Percentiles rank a stretch among this genome's conserved stretches.
phyloP scores from a whole-genome alignment of 306 rosid genomes.

The Vigna trinervia region DNA sequence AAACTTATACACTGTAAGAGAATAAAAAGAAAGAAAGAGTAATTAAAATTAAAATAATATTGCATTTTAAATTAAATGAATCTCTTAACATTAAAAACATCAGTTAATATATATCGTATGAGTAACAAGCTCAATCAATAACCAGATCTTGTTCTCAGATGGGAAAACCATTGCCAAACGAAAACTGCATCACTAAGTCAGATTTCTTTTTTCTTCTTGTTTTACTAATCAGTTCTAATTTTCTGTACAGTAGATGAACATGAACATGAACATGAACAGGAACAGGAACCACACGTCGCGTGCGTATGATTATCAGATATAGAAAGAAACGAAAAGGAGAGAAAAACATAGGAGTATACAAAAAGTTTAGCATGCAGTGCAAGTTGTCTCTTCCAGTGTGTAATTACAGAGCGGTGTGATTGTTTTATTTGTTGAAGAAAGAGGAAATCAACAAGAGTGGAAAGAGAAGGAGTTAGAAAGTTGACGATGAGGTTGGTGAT shows the following conservation, averaged over 20 bases:
- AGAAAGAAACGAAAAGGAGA: not conserved
- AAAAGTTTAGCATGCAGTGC: not conserved
- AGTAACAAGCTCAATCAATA: not conserved
- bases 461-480: slow-evolving; percentile 57
- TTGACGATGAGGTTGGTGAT: not conserved
- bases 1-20: too few species aligned
- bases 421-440: not conserved
- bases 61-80: too few species aligned
- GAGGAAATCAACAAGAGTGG: slow-evolving; percentile 51
- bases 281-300: not conserved
- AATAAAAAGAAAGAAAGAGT: too few species aligned
- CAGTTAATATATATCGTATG: not conserved
- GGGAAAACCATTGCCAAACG: not conserved
- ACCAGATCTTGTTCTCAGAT: not conserved
- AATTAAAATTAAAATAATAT: too few species aligned
- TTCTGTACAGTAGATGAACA: not conserved
- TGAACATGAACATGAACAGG: not conserved
- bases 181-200: not conserved
- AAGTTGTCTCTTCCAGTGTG: not conserved
- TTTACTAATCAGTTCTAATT: not conserved
- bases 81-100: too few species aligned
- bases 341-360: not conserved
- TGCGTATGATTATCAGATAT: too few species aligned
- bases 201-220: not conserved
- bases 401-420: not conserved